Evolutionary conservation across 176 grass and related monocot genomes (phyloP).

Genomic region (Bothriochloa decipiens): DNA sequence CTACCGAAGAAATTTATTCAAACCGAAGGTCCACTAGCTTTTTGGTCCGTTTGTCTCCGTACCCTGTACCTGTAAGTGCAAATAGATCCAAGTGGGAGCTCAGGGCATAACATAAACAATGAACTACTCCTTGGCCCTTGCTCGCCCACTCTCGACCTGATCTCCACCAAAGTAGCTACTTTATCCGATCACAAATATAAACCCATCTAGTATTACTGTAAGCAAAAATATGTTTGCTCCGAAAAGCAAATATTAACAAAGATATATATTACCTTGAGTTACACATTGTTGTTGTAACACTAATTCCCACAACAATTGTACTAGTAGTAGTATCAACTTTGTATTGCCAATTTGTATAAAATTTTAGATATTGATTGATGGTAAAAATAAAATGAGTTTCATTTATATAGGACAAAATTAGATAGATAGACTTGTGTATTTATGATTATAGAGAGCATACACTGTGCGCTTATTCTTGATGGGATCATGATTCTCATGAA

Average conservation of each 20-base stretch:
- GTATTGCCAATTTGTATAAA: background rate
- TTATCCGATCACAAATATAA: background rate
- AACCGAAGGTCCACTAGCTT: slow-evolving; percentile 27
- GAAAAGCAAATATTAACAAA: background rate
- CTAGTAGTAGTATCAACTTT: background rate
- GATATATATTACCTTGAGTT: background rate
- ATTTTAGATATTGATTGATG: too few relatives aligned
- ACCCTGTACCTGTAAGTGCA: slow-evolving; percentile 18
- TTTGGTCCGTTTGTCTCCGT: slow-evolving; percentile 19
- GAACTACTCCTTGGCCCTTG: too few relatives aligned
- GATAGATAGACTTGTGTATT: background rate
- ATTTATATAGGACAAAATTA: background rate
- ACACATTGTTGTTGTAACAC: background rate
- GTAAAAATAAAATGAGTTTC: background rate
- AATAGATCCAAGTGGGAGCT: slow-evolving; percentile 23
- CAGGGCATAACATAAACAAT: background rate
- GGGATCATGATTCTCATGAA: background rate
- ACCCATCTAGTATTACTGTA: background rate
- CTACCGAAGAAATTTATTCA: slow-evolving; percentile 9
- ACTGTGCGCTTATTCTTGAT: background rate
- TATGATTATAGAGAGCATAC: background rate
- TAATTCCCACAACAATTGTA: background rate
- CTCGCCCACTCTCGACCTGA: slow-evolving; percentile 3
- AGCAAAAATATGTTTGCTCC: background rate
- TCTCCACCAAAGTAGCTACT: slow-evolving; percentile 1